Evolutionary conservation across 2,329 filamentous ascomycete genomes (phyloP).

Genomic region (Talaromyces sp.): DNA sequence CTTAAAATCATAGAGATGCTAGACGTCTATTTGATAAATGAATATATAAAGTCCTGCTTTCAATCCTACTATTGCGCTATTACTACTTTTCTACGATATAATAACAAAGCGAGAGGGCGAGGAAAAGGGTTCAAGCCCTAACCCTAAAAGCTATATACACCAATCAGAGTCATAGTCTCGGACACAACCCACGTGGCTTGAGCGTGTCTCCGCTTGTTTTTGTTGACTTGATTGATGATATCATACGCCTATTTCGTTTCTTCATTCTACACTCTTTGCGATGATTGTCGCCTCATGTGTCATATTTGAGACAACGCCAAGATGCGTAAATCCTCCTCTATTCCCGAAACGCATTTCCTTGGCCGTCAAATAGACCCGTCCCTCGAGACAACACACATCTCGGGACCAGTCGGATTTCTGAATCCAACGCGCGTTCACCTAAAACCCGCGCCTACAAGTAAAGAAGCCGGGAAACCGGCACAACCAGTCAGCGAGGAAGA

Average conservation of each 20-base stretch:
- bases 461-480: constrained; percentile 8
- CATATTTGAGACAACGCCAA: background rate
- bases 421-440: constrained; percentile 49
- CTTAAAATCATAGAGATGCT: background rate
- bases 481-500: constrained; percentile 4
- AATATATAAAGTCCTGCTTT: background rate
- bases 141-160: background rate
- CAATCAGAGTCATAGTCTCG: background rate
- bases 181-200: background rate
- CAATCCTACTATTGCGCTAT: background rate
- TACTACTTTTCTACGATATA: background rate
- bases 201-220: background rate
- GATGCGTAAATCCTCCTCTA: constrained; percentile 5
- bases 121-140: background rate
- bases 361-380: background rate
- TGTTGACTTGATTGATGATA: background rate
- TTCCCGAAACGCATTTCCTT: constrained; percentile 7
- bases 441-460: constrained; percentile 17
- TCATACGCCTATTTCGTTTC: background rate
- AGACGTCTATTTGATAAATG: no score
- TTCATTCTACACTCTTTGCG: background rate
- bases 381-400: constrained; percentile 9
- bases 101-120: background rate
- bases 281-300: no score
- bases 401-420: constrained; percentile 47